Evolutionary conservation across 139 green algal genomes (phyloP), one percentile per base, ranked within the genome.

Genomic region (Micractinium sp.): DNA sequence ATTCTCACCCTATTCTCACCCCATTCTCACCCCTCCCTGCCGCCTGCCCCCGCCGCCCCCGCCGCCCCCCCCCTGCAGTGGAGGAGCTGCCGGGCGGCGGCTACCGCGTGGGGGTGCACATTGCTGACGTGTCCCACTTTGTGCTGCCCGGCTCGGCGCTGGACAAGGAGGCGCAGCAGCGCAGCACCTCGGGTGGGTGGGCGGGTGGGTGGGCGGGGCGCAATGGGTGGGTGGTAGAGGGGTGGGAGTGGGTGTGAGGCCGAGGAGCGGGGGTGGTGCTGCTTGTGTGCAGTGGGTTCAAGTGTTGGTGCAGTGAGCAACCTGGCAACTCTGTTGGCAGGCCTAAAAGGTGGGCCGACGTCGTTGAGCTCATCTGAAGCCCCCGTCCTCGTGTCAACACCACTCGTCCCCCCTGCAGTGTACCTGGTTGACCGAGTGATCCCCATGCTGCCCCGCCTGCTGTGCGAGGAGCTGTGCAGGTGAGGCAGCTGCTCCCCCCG

Each of bases 381-480:
- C 15, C 77, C 16, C 38, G 22, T 35, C 77, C 77, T 5, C 77
- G 31, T 38, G 25, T 35, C 36, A 27, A 41, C 78, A 13, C 33
- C 78, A 39, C 41, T 95, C 19, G n/a, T 95, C 94, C 12, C 89
- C 35, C 61, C 82, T 71, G 82, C 82, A 76, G 86, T 93, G 25
- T 96, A 96, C 84, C 66, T 95, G n/a, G 89, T 95, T 63, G 86
- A 94, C 73, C 71, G 83, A 0, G 95, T 98, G 3, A 93, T 98
- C n/a, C 96, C 96, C 82, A 99, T 99, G 97, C 92, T 99, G 80
- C 97, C 97, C 4, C 94, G 92, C 22, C 91, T 98, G 77, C 95
- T 99, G 88, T 98, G 95, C 87, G 96, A 99, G 93, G 87, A 98
- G 89, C 95, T 99, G 81, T 99, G 97, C 89, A 87, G 83, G 83